Conservation (phyloP, 2,329 filamentous ascomycete genomes). For the Colletotrichum lupini region DNA sequence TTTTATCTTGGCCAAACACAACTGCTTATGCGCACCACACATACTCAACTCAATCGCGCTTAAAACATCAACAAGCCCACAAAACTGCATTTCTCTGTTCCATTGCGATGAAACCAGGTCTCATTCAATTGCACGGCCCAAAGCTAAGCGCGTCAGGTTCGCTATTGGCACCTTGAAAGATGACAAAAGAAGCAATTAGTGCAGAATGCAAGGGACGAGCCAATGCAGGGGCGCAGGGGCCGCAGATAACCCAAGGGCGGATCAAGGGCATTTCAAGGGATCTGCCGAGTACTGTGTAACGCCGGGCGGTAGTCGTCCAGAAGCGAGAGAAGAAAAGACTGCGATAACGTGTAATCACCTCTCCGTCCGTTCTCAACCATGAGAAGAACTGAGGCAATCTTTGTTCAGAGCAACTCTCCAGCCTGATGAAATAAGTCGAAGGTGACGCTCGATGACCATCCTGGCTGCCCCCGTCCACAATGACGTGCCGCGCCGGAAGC, state of each 20-base stretch:
- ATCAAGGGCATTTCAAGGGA: neutral
- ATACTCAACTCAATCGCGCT: neutral
- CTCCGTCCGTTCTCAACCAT: too few relatives aligned
- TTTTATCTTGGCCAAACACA: neutral
- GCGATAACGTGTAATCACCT: neutral
- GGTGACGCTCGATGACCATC: neutral
- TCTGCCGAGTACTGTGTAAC: neutral
- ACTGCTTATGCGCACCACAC: neutral
- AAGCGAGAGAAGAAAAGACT: neutral
- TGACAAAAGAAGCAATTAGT: neutral
- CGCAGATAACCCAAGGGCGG: neutral
- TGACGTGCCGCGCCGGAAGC: neutral
- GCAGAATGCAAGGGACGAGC: conserved; percentile 27
- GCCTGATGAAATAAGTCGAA: neutral
- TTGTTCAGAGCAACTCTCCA: neutral
- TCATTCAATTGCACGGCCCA: neutral
- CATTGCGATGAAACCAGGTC: neutral
- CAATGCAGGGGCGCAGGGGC: conserved; percentile 6
- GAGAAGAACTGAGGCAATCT: neutral
- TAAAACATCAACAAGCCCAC: neutral
- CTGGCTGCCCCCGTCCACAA: neutral
- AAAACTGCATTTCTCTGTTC: neutral
- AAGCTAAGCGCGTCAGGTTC: neutral
- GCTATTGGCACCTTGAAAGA: neutral
- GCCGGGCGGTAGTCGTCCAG: neutral